Conservation (phyloP, 2,329 filamentous ascomycete species). For the Diaporthe capsici region DNA sequence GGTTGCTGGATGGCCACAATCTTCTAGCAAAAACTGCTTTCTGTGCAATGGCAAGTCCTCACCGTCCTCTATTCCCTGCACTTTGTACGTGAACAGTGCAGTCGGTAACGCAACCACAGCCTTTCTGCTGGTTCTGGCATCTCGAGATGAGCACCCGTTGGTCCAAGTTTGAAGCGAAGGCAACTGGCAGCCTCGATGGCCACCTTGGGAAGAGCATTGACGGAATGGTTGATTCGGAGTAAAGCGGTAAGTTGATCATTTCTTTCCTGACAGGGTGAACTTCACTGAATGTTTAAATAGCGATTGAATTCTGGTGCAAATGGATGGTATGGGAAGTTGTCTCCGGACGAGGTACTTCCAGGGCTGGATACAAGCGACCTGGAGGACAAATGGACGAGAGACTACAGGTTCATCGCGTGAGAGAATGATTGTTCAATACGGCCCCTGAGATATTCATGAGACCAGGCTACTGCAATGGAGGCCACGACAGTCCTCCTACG, state of each 20-base stretch:
- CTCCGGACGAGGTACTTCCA: not conserved
- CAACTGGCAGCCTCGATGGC: no score
- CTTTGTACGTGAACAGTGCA: not conserved
- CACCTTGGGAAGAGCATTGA: not conserved
- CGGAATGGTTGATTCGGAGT: not conserved
- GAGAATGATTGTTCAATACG: no score
- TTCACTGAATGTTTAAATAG: not conserved
- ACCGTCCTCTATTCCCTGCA: not conserved
- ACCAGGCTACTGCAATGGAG: not conserved
- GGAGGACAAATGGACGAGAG: not conserved
- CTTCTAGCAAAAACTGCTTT: not conserved
- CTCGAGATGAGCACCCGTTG: not conserved
- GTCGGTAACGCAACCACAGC: not conserved
- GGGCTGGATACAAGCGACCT: not conserved
- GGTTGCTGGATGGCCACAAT: not conserved
- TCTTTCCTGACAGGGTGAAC: accelerated
- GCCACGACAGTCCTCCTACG: not conserved
- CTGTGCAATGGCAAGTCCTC: not conserved
- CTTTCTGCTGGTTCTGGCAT: not conserved
- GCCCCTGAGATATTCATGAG: no score
- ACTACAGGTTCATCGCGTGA: no score
- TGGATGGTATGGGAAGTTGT: not conserved
- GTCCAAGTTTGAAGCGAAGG: not conserved
- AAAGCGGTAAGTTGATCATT: not conserved
- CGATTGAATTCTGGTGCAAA: no score